Base-by-base conservation (phyloP, 2,329 filamentous ascomycete species). In the Sarocladium brachiariae region DNA sequence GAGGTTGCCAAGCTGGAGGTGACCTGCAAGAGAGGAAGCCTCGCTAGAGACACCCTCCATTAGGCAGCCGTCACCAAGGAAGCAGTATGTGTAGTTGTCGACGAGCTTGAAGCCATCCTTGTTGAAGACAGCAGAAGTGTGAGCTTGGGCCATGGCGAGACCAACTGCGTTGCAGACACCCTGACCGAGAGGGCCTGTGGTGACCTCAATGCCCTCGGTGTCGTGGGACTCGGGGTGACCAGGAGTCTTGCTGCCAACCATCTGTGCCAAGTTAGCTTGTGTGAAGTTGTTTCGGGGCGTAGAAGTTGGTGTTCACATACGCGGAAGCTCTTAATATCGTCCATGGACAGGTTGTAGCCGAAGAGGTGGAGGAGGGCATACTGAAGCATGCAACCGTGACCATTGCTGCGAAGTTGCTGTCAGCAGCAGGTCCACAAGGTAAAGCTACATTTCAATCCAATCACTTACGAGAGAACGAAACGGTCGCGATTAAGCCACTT, bases 381-480 rank as follows among this genome's bases (percentile, higher is more conserved):
- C 72, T 96, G 93, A 55, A 99, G 89, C 91, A 99, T 96, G 83
- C 93, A 99, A 63, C 86, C 93, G 76, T 99, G 93, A 62, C 93
- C 93, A 79, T 99, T 99, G 55, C 91, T 96, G 63, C 49, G 47
- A 49, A 46, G 24, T 11, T 21, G 11, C 51, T 53, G 52, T 50
- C 33, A 51, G 37, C 33, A 18, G 30, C 13, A 25, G 24, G 30
- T 25, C 51, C 37, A n/a, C n/a, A n/a, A n/a, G n/a, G n/a, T n/a
- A n/a, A n/a, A n/a, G n/a, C n/a, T n/a, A n/a, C n/a, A n/a, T n/a
- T n/a, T n/a, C 9, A 18, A 33, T 33, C 6, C n/a, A 16, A 21
- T 11, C 8, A 86, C 91, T 81, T 82, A 96, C 91, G 93, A 99
- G 70, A 99, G 90, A 56, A 99, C 90, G 68, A 99, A 99, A 71